These are phyloP conservation scores for Botryotinia globosa DNA, from an alignment of 2,329 filamentous ascomycete species.

Conservation along the genomic window DNA sequence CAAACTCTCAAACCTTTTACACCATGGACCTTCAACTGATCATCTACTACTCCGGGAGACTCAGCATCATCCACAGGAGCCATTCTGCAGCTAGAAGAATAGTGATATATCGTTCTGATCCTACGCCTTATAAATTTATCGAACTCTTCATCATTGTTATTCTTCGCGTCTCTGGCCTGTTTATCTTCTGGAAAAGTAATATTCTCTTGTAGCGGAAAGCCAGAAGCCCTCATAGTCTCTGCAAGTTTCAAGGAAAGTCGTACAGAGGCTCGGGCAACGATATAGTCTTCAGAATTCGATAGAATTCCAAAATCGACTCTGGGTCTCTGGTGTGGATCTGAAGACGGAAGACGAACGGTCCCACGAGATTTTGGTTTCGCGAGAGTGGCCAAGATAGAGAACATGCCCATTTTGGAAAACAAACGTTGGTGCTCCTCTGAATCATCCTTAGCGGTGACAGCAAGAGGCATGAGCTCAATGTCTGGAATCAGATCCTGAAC, in stretches of 20 bases:
- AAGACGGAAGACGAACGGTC: constrained; percentile 17
- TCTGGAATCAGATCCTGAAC: constrained; percentile 11
- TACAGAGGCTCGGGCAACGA: constrained; percentile 14
- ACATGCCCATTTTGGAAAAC: constrained; percentile 20
- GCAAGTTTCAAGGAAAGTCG: constrained; percentile 20
- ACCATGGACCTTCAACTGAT: constrained; percentile 31
- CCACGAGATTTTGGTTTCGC: constrained; percentile 20
- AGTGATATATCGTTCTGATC: background rate
- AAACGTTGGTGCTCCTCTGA: constrained; percentile 16
- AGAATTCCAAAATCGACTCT: constrained; percentile 22
- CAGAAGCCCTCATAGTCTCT: constrained; percentile 17
- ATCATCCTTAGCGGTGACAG: constrained; percentile 14
- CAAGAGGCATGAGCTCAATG: constrained; percentile 22
- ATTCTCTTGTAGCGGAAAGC: background rate
- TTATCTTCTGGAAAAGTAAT: background rate
- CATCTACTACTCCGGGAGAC: constrained; percentile 29
- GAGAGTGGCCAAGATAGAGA: constrained; percentile 18
- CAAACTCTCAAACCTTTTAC: constrained; percentile 30
- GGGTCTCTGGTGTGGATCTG: constrained; percentile 16
- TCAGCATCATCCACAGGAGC: background rate
- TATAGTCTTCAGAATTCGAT: constrained; percentile 17
- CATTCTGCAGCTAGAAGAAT: constrained; percentile 3
- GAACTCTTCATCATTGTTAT: background rate
- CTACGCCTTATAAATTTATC: background rate
- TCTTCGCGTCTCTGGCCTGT: background rate